Base-by-base conservation (phyloP, 352 stramenopile genomes). In the Blastocystis hominis region DNA sequence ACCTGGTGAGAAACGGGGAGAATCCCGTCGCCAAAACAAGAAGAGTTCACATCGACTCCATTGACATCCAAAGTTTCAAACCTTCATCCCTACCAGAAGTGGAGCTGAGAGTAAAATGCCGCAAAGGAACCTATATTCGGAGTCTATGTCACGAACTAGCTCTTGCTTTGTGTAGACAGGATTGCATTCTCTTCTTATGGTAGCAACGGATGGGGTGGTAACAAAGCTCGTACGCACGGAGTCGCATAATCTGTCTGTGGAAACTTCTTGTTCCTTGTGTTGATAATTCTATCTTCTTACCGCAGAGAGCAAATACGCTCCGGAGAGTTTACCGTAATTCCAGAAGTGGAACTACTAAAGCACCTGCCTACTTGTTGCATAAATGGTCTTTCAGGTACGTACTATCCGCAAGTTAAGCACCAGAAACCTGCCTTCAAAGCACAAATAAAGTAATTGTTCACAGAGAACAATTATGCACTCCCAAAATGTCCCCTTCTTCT, bases 121-220 rank as follows among this genome's bases (percentile, higher is more conserved):
- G 56, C 15, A 66, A 47, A 36, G 72, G 72, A 30, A 84, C 72
- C 0, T 84, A 84, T 34, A 10, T 84, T 47, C 72, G 72, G 20
- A 84, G 72, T 53, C n/a, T 84, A 46, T 84, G 72, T 68, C 50
- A 34, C 7, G 72, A 84, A 1, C 20, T 84, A 17, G 72, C 72
- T 20, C n/a, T 9, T 36, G 15, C 34, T 6, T 46, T 72, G 10
- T 40, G 62, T 72, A 59, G n/a, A 59, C n/a, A 13, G 0, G 36
- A 34, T 46, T 72, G n/a, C 4, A 46, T 13, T 72, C 62, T 72
- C 30, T 44, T 34, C n/a, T 10, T 24, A 24, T 78, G 36, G 10
- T 72, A 72, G 72, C 30, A 15, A 66, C 20, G 6, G 44, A 38
- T 5, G 72, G 72, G 9, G 20, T 84, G 4, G 72, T 84, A 17